Evolutionary conservation across 2,329 filamentous ascomycete species (phyloP), one percentile per base, ranked within the genome.

Genomic region (Myriosclerotinia curreyana): DNA sequence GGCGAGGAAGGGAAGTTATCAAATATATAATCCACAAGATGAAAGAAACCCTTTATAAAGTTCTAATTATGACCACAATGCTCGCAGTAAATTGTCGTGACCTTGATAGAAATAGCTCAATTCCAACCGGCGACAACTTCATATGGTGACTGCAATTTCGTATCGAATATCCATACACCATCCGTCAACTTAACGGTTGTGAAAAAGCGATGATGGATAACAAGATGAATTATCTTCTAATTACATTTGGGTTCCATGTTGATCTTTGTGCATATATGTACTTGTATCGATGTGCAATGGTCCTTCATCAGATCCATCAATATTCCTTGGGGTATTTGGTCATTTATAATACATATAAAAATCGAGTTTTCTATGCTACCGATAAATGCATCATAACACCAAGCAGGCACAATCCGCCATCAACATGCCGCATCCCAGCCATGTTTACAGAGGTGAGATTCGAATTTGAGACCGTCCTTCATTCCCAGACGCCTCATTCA

Each of bases 361-460:
- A 36, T 48, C 15, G 31, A 22, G 28, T 38, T 48, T 48, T 58
- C 28, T 28, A 34, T 25, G 20, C 42, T 48, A 34, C 42, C 42
- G 14, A 53, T 25, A 58, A 52, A 52, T 48, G 42, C 55, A 58
- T 58, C 14, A 48, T 25, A 36, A 58, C 55, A 48, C 34, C 28
- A 5, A 36, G 20, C 20, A 58, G 25, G 28, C 5, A 31, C 28
- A 31, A 17, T 8, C 42, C n/a, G 20, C n/a, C 20, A 48, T 12
- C 22, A 42, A 58, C 34, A 48, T 36, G 36, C 20, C 42, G 25
- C 31, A 48, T 36, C 42, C 20, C 55, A 42, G 28, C 55, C 42
- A 42, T 12, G n/a, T 48, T 48, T 36, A 42, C 55, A 58, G 55
- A 58, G 55, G 42, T 58, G 55, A 58, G 55, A 58, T 58, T 58